Conservation (phyloP, 352 stramenopile species). For the Phytophthora brassicae region DNA sequence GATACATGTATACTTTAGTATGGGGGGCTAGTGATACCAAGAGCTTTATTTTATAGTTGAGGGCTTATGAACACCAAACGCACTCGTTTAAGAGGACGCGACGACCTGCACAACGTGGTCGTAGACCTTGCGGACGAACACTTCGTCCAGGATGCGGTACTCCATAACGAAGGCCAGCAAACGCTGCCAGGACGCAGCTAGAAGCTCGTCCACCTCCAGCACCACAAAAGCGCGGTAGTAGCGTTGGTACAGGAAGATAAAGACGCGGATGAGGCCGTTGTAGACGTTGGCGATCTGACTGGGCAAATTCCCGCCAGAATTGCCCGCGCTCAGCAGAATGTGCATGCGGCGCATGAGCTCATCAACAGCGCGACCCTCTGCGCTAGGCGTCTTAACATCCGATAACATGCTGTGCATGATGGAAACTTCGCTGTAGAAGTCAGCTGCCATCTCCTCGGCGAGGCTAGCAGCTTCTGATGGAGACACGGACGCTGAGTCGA, state of each 20-base stretch:
- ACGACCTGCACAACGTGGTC: slow-evolving; percentile 56
- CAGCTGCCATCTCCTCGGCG: slow-evolving; percentile 57
- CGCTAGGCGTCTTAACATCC: slow-evolving; percentile 49
- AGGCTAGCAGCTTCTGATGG: slow-evolving; percentile 45
- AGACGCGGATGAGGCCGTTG: slow-evolving; percentile 64
- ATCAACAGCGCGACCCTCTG: slow-evolving; percentile 52
- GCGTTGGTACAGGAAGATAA: slow-evolving; percentile 65
- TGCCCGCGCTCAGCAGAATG: slow-evolving; percentile 21
- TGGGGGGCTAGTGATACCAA: slow-evolving; percentile 6
- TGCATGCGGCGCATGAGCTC: slow-evolving; percentile 58
- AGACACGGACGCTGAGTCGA: slow-evolving; percentile 46
- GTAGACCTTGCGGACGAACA: slow-evolving; percentile 57
- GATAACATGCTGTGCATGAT: slow-evolving; percentile 75
- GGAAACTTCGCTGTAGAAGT: slow-evolving; percentile 64
- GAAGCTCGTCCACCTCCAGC: slow-evolving; percentile 59
- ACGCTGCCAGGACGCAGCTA: slow-evolving; percentile 59
- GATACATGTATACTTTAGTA: too few relatives aligned
- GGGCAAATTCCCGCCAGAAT: slow-evolving; percentile 1
- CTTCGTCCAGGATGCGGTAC: slow-evolving; percentile 61
- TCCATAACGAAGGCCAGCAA: slow-evolving; percentile 63
- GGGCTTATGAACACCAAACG: slow-evolving; percentile 3
- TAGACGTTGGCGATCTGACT: slow-evolving; percentile 47
- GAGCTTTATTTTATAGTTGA: slow-evolving; percentile 32
- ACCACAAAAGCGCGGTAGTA: slow-evolving; percentile 56
- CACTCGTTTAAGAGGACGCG: slow-evolving; percentile 18